Conservation (phyloP, 164 flowering plant species). For the Vitis rotundifolia region DNA sequence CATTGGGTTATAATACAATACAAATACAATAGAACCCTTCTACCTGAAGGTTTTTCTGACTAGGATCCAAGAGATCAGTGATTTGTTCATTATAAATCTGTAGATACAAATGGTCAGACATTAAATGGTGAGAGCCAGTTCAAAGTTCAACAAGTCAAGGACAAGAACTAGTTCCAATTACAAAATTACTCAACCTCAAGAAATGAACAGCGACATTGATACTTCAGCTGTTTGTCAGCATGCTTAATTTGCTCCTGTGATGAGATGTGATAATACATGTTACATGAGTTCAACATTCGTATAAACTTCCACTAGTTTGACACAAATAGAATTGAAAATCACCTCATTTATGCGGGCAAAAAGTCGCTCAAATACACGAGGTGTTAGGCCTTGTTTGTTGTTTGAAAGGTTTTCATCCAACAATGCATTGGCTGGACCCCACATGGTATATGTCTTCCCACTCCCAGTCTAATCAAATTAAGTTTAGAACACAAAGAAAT, state of each 20-base stretch:
- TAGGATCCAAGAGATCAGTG: slow-evolving; percentile 90
- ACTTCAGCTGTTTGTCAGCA: slow-evolving; percentile 74
- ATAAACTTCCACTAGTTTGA: background rate
- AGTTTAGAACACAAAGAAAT: background rate
- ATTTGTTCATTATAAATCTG: slow-evolving; percentile 99
- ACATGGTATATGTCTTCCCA: slow-evolving; percentile 96
- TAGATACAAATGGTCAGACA: slow-evolving; percentile 9
- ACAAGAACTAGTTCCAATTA: background rate
- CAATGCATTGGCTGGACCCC: slow-evolving; percentile 94
- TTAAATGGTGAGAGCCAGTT: background rate
- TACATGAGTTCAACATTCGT: background rate
- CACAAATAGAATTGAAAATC: slow-evolving; percentile 2
- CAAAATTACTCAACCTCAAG: slow-evolving; percentile 64
- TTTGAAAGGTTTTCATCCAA: slow-evolving; percentile 48
- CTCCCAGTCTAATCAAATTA: slow-evolving; percentile 75
- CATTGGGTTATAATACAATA: too few species aligned
- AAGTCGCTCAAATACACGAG: slow-evolving; percentile 80
- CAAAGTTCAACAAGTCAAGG: too few species aligned
- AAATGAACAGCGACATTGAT: slow-evolving; percentile 94
- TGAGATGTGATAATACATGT: slow-evolving; percentile 4
- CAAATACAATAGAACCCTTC: background rate
- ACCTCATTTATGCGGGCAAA: slow-evolving; percentile 90
- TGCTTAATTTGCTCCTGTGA: slow-evolving; percentile 84
- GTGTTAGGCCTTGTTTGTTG: slow-evolving; percentile 82
- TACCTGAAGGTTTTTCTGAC: slow-evolving; percentile 83